phyloP scores from a whole-genome alignment of 2,329 filamentous ascomycete species.

The Penicillium corylophilum region DNA sequence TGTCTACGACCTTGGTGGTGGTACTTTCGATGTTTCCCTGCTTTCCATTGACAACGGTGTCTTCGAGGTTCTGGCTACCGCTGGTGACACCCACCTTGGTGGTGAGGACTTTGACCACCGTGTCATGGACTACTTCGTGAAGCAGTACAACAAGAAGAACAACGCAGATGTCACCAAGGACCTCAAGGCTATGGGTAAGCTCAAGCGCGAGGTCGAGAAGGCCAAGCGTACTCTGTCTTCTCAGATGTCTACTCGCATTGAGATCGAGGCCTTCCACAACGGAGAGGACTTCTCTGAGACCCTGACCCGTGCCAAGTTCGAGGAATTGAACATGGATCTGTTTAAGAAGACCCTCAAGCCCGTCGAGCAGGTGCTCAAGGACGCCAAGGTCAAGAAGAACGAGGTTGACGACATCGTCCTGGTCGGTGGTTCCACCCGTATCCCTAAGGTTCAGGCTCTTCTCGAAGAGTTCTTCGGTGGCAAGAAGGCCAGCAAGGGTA shows the following conservation, averaged over 20 bases:
- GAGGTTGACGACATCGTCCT: conserved; percentile 97
- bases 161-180: conserved; percentile 89
- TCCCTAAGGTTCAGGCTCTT: conserved; percentile 92
- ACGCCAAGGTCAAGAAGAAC: conserved; percentile 93
- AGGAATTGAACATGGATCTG: conserved; percentile 97
- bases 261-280: conserved; percentile 96
- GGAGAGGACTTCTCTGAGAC: conserved; percentile 99
- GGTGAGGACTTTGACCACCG: conserved; percentile 99
- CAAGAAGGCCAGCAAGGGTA: conserved; percentile 98
- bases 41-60: conserved; percentile 88
- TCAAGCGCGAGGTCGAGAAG: conserved; percentile 99
- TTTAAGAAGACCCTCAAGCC: conserved; percentile 99
- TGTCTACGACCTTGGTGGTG: conserved; percentile 90
- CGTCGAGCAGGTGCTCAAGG: conserved; percentile 97
- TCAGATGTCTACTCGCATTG: conserved; percentile 88
- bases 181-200: conserved; percentile 96
- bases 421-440: conserved; percentile 98
- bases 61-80: conserved; percentile 91
- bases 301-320: conserved; percentile 96
- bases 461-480: conserved; percentile 93
- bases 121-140: conserved; percentile 93
- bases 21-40: conserved; percentile 92
- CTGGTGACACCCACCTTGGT: conserved; percentile 95
- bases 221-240: conserved; percentile 97
- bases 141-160: conserved; percentile 99